A percentile compares a stretch with the other conserved stretches of the same genome.
These are phyloP conservation scores for Monosporozyma siamensis DNA, from an alignment of 805 yeast species.

Conservation along the genomic window DNA sequence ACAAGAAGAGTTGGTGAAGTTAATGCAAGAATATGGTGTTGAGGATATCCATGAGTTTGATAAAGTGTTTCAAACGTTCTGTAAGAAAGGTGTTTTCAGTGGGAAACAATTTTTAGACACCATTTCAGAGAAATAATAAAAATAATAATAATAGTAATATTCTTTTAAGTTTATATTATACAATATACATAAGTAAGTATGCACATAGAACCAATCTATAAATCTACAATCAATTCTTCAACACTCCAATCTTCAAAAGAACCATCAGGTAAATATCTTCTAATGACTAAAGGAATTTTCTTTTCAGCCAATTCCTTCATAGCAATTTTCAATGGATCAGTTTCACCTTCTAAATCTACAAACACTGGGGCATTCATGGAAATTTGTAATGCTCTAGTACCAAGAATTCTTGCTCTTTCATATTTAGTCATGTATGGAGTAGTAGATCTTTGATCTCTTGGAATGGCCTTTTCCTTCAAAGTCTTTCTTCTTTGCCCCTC, in stretches of 20 bases:
- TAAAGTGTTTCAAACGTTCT: conserved; percentile 45
- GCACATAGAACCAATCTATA: conserved; percentile 30
- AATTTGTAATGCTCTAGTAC: conserved; percentile 94
- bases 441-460: conserved; percentile 81
- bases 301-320: conserved; percentile 92
- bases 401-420: conserved; percentile 94
- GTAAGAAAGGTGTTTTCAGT: conserved; percentile 44
- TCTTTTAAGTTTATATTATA: neutral
- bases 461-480: conserved; percentile 72
- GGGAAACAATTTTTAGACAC: conserved; percentile 57
- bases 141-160: neutral
- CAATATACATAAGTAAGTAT: neutral
- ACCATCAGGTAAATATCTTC: conserved; percentile 96
- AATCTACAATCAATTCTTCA: conserved; percentile 90
- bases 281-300: conserved; percentile 88
- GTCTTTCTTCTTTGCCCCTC: conserved; percentile 46
- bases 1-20: conserved; percentile 39
- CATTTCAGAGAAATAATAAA: conserved; percentile 22
- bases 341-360: conserved; percentile 97
- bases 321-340: conserved; percentile 96
- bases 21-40: conserved; percentile 40
- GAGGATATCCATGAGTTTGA: conserved; percentile 37
- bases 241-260: conserved; percentile 98
- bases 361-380: conserved; percentile 97
- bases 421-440: conserved; percentile 99